Percentiles rank a stretch among this genome's conserved stretches.
phyloP scores from a whole-genome alignment of 257 asterid species.

The Verbena officinalis region DNA sequence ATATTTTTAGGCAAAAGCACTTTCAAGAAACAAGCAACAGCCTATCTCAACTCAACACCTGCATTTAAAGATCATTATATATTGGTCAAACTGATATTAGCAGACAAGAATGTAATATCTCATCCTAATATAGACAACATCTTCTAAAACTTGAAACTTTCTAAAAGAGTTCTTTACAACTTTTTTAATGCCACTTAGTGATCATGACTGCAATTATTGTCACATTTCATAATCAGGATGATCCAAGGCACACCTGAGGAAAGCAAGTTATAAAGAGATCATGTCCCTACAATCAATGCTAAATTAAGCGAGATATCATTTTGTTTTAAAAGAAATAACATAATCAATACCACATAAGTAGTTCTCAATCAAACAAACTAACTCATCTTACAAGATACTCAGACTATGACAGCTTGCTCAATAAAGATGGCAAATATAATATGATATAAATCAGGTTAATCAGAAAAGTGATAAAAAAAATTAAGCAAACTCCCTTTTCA shows the following conservation, averaged over 20 bases:
- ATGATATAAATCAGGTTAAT: neutral
- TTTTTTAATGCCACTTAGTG: neutral
- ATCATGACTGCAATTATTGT: neutral
- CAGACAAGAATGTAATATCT: neutral
- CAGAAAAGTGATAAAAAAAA: slow-evolving; percentile 20
- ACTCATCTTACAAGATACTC: neutral
- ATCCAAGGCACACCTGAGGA: slow-evolving; percentile 10
- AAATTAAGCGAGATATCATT: too few relatives aligned
- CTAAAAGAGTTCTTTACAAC: too few relatives aligned
- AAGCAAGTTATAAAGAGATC: neutral
- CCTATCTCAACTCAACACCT: slow-evolving; percentile 40
- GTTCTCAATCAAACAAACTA: neutral
- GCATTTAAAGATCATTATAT: slow-evolving; percentile 18
- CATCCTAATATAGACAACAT: neutral
- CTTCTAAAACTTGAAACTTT: too few relatives aligned
- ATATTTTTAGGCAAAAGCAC: slow-evolving; percentile 48
- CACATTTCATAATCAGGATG: neutral
- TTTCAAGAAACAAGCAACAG: slow-evolving; percentile 24
- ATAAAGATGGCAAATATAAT: neutral
- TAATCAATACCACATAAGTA: too few relatives aligned
- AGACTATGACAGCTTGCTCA: neutral
- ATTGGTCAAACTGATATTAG: neutral
- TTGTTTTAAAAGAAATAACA: too few relatives aligned
- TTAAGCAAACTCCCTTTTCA: neutral
- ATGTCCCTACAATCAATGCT: too few relatives aligned